These are phyloP conservation scores for Coix lacrymajobi DNA, from an alignment of 176 grass and related monocot species.

Conservation along the genomic window DNA sequence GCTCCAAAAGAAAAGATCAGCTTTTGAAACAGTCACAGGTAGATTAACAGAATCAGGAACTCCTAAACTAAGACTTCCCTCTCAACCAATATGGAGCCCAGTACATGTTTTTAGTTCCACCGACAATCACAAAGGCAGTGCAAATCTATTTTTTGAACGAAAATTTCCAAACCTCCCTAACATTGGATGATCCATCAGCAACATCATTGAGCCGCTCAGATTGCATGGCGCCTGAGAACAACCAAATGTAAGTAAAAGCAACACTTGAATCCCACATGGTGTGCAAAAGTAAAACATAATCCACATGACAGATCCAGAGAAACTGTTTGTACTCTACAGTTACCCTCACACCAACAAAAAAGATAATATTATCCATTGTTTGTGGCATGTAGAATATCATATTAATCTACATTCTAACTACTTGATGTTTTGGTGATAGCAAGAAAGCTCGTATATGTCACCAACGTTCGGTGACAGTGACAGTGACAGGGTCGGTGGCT, in stretches of 20 bases:
- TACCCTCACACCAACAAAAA: not conserved
- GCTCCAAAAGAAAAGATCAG: not conserved
- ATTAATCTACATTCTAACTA: not conserved
- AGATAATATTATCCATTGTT: not conserved
- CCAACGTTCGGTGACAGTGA: not conserved
- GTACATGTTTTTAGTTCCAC: constrained; percentile 12
- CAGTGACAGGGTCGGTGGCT: not conserved
- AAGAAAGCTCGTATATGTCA: not conserved
- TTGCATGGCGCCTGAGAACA: constrained; percentile 59
- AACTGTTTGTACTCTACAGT: not conserved
- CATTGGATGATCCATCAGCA: constrained; percentile 89
- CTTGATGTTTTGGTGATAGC: not conserved
- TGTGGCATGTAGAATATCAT: not conserved
- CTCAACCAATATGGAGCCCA: not conserved
- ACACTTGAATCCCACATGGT: not conserved
- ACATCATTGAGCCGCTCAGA: constrained; percentile 64
- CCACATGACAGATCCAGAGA: not conserved
- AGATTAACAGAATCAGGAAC: not conserved
- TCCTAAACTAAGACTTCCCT: not conserved
- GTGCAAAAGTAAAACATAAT: constrained; percentile 4
- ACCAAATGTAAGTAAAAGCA: constrained; percentile 5
- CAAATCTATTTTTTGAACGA: constrained; percentile 55
- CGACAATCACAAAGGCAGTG: not conserved
- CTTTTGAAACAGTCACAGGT: constrained; percentile 8
- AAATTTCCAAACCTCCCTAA: constrained; percentile 92